Conservation (phyloP, 805 yeast species). For the Clavispora fructus region DNA sequence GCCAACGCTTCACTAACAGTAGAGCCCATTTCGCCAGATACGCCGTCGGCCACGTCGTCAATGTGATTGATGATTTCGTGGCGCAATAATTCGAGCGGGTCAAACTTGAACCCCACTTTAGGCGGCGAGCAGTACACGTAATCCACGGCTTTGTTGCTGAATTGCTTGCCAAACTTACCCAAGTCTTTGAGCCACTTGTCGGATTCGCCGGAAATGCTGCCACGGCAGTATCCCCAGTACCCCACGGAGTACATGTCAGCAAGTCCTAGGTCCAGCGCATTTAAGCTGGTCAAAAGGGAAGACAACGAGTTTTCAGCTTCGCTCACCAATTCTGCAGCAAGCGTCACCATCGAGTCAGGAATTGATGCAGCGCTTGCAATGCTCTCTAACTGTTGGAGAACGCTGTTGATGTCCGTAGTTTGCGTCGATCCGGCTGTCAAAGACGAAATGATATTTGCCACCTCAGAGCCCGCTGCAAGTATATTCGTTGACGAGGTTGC, state of each 20-base stretch:
- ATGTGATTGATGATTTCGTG: constrained; percentile 28
- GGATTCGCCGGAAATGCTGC: constrained; percentile 12
- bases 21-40: constrained; percentile 5
- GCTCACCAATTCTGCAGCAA: constrained; percentile 8
- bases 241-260: constrained; percentile 36
- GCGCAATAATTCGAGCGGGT: constrained; percentile 40
- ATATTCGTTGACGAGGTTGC: background rate
- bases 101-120: constrained; percentile 49
- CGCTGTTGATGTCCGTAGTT: background rate
- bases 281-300: constrained; percentile 9
- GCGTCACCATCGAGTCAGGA: constrained; percentile 12
- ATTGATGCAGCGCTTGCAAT: constrained; percentile 11
- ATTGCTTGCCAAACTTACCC: constrained; percentile 15
- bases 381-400: background rate
- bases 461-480: background rate
- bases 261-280: constrained; percentile 31
- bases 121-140: constrained; percentile 52
- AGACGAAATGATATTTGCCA: background rate
- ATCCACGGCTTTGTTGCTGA: constrained; percentile 26
- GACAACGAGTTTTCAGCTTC: constrained; percentile 15
- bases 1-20: background rate
- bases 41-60: constrained; percentile 18
- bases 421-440: background rate
- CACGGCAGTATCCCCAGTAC: constrained; percentile 43
- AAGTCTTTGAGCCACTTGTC: constrained; percentile 2